These are phyloP conservation scores for Endocladia muricata DNA, from an alignment of 31 red algal species.

Conservation along the genomic window DNA sequence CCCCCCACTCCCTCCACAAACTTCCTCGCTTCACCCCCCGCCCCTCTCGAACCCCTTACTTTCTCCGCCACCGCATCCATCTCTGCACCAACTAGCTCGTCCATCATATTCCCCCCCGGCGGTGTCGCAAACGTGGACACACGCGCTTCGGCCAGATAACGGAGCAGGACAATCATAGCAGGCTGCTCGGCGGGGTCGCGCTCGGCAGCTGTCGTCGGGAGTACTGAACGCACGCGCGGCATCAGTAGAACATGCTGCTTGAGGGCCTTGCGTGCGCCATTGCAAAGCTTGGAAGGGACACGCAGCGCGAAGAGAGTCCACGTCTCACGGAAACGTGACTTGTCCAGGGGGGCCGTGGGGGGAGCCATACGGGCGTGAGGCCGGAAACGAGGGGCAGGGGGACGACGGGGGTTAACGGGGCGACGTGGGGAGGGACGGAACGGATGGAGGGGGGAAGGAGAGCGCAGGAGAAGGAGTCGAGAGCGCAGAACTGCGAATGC, in stretches of 20 bases:
- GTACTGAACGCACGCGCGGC: conserved; percentile 22
- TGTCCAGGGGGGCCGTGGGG: neutral
- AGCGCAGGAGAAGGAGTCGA: no score
- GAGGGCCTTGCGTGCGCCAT: conserved; percentile 10
- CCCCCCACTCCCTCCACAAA: no score
- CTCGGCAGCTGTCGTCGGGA: neutral
- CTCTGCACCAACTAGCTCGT: neutral
- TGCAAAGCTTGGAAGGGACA: neutral
- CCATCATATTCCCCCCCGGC: neutral
- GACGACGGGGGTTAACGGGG: neutral
- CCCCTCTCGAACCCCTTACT: no score
- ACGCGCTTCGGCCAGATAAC: neutral
- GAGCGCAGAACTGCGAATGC: no score
- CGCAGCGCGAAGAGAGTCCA: conserved; percentile 4
- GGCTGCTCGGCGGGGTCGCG: neutral
- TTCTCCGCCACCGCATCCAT: neutral
- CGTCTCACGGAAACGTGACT: neutral
- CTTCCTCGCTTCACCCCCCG: no score
- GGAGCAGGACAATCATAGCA: neutral
- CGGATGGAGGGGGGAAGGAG: no score
- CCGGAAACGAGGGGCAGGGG: neutral
- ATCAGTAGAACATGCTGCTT: neutral
- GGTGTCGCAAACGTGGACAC: neutral
- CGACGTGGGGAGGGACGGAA: neutral
- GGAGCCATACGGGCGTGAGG: neutral